phyloP scores from a whole-genome alignment of 2,329 filamentous ascomycete species.

The Polytolypa hystricis region DNA sequence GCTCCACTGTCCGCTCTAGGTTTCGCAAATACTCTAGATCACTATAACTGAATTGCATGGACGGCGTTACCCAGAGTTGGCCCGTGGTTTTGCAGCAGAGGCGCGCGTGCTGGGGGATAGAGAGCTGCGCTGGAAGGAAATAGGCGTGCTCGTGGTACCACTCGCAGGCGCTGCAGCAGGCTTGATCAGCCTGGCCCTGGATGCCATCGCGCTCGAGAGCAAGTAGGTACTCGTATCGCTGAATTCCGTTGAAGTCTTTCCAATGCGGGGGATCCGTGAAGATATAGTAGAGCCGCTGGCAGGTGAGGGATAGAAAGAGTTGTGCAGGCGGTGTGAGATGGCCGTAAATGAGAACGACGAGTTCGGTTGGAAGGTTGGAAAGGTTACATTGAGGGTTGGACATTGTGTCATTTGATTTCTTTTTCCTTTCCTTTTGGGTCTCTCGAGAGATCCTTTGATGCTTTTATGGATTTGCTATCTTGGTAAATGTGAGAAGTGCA shows the following conservation, averaged over 20 bases:
- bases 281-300: constrained; percentile 5
- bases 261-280: constrained; percentile 7
- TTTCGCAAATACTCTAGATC: constrained; percentile 1
- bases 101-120: neutral
- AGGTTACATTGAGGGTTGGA: constrained; percentile 42
- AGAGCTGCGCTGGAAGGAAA: constrained; percentile 4
- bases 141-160: constrained; percentile 1
- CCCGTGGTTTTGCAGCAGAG: constrained; percentile 3
- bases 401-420: no score
- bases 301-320: constrained; percentile 3
- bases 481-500: no score
- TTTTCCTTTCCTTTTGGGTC: no score
- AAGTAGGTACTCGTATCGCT: constrained; percentile 4
- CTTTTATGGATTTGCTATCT: no score
- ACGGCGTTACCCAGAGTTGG: constrained; percentile 7
- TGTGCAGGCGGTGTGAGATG: constrained; percentile 6
- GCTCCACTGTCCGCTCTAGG: neutral
- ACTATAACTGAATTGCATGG: constrained; percentile 5
- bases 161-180: constrained; percentile 11
- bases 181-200: neutral
- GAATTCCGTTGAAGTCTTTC: neutral
- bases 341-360: constrained; percentile 6
- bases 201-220: constrained; percentile 5
- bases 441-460: no score
- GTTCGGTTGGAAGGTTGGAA: constrained; percentile 7